Evolutionary conservation across 2,329 filamentous ascomycete species (phyloP), one percentile per base, ranked within the genome.

Genomic region (Kalaharituber pfeilii): DNA sequence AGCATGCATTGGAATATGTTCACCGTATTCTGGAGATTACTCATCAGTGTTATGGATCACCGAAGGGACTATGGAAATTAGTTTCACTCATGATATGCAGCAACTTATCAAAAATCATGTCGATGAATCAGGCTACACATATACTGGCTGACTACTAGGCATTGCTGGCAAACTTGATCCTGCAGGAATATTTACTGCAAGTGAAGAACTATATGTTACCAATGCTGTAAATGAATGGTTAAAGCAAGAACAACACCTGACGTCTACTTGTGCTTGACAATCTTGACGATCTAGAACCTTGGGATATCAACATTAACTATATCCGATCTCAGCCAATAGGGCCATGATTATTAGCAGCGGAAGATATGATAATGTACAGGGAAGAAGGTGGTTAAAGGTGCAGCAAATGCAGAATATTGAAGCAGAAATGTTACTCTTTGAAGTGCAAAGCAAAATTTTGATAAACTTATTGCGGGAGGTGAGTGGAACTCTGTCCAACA

Each of bases 261-360:
- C 64, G 63, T 62, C 53, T 65, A 20, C 29, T 63, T 1, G 57
- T 64, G n/a, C 58, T 60, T 27, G 63, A 64, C 45, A 65, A 65
- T 50, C 62, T 53, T n/a, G 62, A 64, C 26, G 55, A 62, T 29
- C 47, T 60, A 11, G n/a, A n/a, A n/a, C 51, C 49, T 5, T 56
- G 61, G 3, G 49, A 57, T 0, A 24, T 65, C 5, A 18, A 44
- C n/a, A n/a, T n/a, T 3, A 55, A 60, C 6, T 64, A 54, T 47
- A 55, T 60, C 25, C 62, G 62, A 3, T 9, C 29, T 5, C 55
- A 55, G 4, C 49, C 5, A 49, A 27, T n/a, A 62, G 62, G 11
- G 53, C 36, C 3, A 47, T 63, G 15, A 45, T 62, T 24, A 53
- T 62, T 15, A 62, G 61, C 5, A 57, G 58, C 28, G 53, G 49